These are phyloP conservation scores for Lachnellula occidentalis DNA, from an alignment of 2,329 filamentous ascomycete genomes.

Conservation along the genomic window DNA sequence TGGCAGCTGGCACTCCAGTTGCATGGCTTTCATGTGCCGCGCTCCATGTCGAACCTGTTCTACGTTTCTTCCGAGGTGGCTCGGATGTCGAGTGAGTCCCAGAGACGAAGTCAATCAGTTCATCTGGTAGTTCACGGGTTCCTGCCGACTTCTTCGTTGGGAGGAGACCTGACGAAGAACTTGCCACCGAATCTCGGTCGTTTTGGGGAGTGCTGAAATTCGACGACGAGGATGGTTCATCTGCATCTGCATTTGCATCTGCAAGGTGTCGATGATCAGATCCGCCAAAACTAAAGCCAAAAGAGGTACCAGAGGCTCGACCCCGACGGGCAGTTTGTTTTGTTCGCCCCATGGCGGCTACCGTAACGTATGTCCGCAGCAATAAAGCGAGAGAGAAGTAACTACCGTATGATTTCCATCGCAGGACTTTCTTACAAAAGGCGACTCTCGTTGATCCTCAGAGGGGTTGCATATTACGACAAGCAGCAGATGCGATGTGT, in stretches of 20 bases:
- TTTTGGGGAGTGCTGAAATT: constrained; percentile 1
- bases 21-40: neutral
- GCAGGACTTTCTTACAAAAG: neutral
- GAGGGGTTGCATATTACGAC: neutral
- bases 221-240: constrained; percentile 1
- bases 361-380: too few relatives aligned
- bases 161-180: neutral
- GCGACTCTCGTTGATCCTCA: neutral
- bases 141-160: neutral
- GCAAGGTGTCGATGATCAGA: neutral
- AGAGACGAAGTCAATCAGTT: constrained; percentile 19
- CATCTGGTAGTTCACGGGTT: constrained; percentile 13
- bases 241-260: neutral
- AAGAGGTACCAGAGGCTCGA: neutral
- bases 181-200: constrained; percentile 5
- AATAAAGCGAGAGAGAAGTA: neutral
- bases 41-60: constrained; percentile 1
- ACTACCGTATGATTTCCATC: neutral
- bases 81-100: constrained; percentile 3
- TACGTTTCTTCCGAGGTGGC: constrained; percentile 23
- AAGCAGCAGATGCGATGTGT: neutral
- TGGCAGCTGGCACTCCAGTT: neutral
- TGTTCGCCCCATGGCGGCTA: neutral
- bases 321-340: neutral
- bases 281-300: neutral